Evolutionary conservation across 2,329 filamentous ascomycete species (phyloP).

Genomic region (Decorospora gaudefroyi): DNA sequence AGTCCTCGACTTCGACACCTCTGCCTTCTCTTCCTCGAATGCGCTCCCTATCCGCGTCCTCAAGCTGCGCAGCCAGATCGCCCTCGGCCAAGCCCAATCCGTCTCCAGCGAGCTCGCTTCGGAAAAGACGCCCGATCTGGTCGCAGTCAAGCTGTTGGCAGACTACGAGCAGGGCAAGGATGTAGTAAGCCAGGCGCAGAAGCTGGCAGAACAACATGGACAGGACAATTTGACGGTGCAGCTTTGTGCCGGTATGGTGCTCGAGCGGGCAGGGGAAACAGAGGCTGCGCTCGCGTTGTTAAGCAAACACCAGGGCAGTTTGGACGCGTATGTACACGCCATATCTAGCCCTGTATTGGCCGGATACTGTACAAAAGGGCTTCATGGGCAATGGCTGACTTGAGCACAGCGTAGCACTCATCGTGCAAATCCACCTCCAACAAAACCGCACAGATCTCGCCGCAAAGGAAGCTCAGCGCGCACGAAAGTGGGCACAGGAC

Average conservation of each 20-base stretch:
- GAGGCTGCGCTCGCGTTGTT: conserved; percentile 83
- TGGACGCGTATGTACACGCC: conserved; percentile 64
- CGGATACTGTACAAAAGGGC: not conserved
- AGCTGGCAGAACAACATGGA: conserved; percentile 66
- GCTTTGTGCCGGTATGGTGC: conserved; percentile 76
- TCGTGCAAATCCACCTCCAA: conserved; percentile 87
- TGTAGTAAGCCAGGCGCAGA: conserved; percentile 65
- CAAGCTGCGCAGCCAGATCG: conserved; percentile 79
- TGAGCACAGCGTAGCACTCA: conserved; percentile 71
- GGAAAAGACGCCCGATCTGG: conserved; percentile 69
- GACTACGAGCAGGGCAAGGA: conserved; percentile 57
- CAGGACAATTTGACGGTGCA: conserved; percentile 79
- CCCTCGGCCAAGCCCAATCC: conserved; percentile 74
- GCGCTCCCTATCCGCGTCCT: conserved; percentile 75
- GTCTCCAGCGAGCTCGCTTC: conserved; percentile 71
- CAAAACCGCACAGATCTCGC: conserved; percentile 92
- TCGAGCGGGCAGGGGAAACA: conserved; percentile 78
- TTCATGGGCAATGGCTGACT: conserved; percentile 6
- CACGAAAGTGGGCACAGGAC: conserved; percentile 93
- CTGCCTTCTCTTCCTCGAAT: conserved; percentile 78
- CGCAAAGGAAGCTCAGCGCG: conserved; percentile 82
- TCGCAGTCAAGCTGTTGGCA: conserved; percentile 76
- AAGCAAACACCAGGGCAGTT: conserved; percentile 79
- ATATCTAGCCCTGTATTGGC: not conserved
- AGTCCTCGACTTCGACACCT: conserved; percentile 83